A percentile compares a stretch with the other conserved stretches of the same genome.
Evolutionary conservation across 2,329 filamentous ascomycete genomes (phyloP).

Genomic region (Neofusicoccum ribis): DNA sequence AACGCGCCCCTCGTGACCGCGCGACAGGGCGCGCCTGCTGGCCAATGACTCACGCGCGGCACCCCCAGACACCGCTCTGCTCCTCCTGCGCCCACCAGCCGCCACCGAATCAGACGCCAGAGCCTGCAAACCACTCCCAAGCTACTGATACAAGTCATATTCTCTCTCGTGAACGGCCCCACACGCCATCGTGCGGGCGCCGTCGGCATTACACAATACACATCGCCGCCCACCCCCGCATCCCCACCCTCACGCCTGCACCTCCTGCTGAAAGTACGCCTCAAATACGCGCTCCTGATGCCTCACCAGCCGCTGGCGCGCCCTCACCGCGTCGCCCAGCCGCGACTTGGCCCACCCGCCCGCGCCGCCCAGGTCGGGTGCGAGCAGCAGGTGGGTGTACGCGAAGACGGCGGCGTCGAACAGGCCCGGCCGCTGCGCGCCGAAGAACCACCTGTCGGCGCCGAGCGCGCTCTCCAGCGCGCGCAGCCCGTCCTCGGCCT

Average conservation of each 20-base stretch:
- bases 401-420: constrained; percentile 91
- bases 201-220: constrained; percentile 7
- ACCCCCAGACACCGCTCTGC: not conserved
- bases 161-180: not conserved
- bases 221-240: too few relatives aligned
- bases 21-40: not conserved
- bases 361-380: constrained; percentile 56
- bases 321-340: constrained; percentile 58
- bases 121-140: not conserved
- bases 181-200: not conserved
- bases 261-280: constrained; percentile 45
- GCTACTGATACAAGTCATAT: constrained; percentile 5
- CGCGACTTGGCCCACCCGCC: constrained; percentile 62
- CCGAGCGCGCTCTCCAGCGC: constrained; percentile 62
- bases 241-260: not conserved
- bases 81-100: not conserved
- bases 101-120: not conserved
- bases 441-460: constrained; percentile 63
- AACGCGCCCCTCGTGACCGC: constrained; percentile 14
- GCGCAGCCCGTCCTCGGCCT: constrained; percentile 63
- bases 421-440: constrained; percentile 59
- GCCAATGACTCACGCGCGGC: constrained; percentile 14
- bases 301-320: constrained; percentile 62
- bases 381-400: constrained; percentile 78
- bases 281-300: constrained; percentile 62